Conservation (phyloP, 1,284 basidiomycete genomes). For the Meripilus lineatus region DNA sequence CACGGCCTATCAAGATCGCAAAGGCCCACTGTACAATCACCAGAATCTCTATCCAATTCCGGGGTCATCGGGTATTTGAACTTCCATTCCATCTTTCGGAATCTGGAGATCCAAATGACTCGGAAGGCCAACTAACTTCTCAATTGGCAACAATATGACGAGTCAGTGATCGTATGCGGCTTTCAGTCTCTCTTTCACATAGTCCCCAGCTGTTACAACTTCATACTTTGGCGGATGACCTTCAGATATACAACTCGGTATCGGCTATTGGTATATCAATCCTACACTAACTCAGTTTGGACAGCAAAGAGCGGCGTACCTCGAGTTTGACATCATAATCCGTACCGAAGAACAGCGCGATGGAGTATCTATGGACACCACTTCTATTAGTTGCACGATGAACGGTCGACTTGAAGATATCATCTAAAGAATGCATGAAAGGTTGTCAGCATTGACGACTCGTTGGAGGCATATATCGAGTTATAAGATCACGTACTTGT, state of each 20-base stretch:
- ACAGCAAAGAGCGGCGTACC: constrained; percentile 33
- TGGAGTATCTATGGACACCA: constrained; percentile 70
- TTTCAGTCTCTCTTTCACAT: constrained; percentile 61
- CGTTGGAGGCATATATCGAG: not conserved
- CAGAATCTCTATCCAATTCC: no score
- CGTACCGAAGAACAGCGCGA: constrained; percentile 78
- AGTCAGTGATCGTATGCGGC: constrained; percentile 57
- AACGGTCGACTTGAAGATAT: constrained; percentile 81
- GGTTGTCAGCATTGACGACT: constrained; percentile 8
- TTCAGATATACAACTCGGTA: constrained; percentile 65
- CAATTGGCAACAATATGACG: no score
- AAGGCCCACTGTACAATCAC: no score
- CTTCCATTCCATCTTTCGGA: no score
- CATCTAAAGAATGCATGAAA: constrained; percentile 44
- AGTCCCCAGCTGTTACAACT: constrained; percentile 67
- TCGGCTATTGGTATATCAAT: constrained; percentile 41
- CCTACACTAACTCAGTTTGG: not conserved
- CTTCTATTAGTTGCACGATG: constrained; percentile 80
- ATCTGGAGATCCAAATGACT: no score
- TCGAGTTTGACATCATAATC: constrained; percentile 74
- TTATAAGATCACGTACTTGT: constrained; percentile 55
- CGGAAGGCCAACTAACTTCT: no score
- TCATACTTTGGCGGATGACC: constrained; percentile 67
- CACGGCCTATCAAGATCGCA: constrained; percentile 44
- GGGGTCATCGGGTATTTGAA: no score